Evolutionary conservation across 176 grass and related monocot genomes (phyloP).

Genomic region (Oryza punctata): DNA sequence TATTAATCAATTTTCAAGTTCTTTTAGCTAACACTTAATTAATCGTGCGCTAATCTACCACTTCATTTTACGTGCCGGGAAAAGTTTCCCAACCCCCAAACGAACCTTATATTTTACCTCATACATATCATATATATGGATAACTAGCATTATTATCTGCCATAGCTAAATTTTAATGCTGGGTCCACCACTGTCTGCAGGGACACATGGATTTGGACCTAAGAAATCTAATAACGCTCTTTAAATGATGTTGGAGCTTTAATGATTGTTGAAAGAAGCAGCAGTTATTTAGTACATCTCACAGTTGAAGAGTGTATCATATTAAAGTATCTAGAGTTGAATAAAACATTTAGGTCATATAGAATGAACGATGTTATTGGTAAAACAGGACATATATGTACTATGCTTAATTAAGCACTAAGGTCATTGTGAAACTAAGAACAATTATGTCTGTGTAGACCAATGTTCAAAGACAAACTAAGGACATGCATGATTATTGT

Average conservation of each 20-base stretch:
- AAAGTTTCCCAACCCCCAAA: too few relatives aligned
- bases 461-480: background rate
- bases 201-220: background rate
- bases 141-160: too few relatives aligned
- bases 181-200: too few relatives aligned
- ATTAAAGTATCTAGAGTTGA: background rate
- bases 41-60: too few relatives aligned
- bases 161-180: too few relatives aligned
- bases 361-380: slow-evolving; percentile 4
- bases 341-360: background rate
- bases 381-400: background rate
- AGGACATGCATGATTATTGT: background rate
- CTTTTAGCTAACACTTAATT: too few relatives aligned
- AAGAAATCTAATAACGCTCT: background rate
- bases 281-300: background rate
- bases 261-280: background rate
- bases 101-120: too few relatives aligned
- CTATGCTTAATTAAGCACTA: background rate
- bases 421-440: background rate
- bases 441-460: background rate
- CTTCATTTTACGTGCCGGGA: too few relatives aligned
- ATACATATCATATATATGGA: too few relatives aligned
- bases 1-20: too few relatives aligned
- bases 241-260: background rate
- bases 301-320: background rate